Evolutionary conservation across 2,329 filamentous ascomycete genomes (phyloP), one percentile per base, ranked within the genome.

Genomic region (Curvularia sp.): DNA sequence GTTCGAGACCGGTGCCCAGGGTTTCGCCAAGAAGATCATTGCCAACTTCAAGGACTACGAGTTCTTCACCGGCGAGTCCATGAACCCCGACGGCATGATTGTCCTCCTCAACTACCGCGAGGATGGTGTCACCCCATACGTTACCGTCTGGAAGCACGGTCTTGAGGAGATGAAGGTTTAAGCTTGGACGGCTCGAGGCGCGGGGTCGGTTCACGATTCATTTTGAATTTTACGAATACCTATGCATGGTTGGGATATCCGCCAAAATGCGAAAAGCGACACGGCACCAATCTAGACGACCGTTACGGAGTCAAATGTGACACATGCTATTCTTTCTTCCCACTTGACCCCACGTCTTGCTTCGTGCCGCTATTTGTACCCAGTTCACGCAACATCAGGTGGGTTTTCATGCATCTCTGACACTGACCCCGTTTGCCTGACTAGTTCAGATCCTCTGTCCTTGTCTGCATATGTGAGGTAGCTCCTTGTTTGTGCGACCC

Each of bases 81-180:
- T 96, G 92, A 87, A 96, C 81, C 89, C 90, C 72, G 91, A 97
- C 75, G 93, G 90, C 84, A 96, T 97, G 95, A 84, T 97, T 73
- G 84, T 93, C 67, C 91, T 97, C 69, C 90, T 97, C 78, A 96
- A 97, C 87, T 99, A 97, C 87, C 94, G 95, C 74, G 93, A 97
- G 80, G 95, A 98, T 74, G 95, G 95, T 79, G 80, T 89, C 70
- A 98, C 94, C 55, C 95, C 95, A 60, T 99, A 86, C 78, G 84
- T 96, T 73, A 90, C 87, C 69, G 82, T 96, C 83, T 98, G 93
- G 94, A 97, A 98, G 88, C 90, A 97, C 83, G 95, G 94, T 76
- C 81, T 98, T 66, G 84, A 82, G 71, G 89, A 90, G 83, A 88
- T 87, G 85, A 98, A 99, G 91, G 93, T 98, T 71, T 99, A 94